Conservation (phyloP, 495 filamentous ascomycete genomes). For the Letharia columbiana region DNA sequence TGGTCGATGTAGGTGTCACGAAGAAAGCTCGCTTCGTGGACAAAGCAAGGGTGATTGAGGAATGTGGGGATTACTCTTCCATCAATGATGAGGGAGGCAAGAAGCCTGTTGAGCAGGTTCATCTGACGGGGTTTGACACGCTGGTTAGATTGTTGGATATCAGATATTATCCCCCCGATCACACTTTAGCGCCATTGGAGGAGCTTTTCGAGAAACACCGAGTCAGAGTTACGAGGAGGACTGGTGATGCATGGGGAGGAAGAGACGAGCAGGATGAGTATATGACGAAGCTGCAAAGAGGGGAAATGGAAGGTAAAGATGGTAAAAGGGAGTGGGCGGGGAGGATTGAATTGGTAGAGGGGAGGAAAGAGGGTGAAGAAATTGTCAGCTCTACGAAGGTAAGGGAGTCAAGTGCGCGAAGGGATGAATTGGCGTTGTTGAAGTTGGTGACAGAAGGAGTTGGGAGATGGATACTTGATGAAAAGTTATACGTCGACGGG, state of each 20-base stretch:
- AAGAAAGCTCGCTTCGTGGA: slow-evolving; percentile 78
- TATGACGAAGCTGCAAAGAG: slow-evolving; percentile 43
- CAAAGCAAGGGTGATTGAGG: slow-evolving; percentile 63
- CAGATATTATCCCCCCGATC: slow-evolving; percentile 67
- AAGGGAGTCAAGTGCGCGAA: slow-evolving; percentile 49
- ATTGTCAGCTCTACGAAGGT: slow-evolving; percentile 74
- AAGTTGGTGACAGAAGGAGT: slow-evolving; percentile 58
- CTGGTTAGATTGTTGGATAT: slow-evolving; percentile 71
- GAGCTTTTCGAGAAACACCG: slow-evolving; percentile 62
- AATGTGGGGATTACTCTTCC: slow-evolving; percentile 28
- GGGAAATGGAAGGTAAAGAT: slow-evolving; percentile 47
- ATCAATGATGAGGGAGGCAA: not conserved
- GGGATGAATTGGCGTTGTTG: slow-evolving; percentile 47
- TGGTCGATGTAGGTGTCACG: slow-evolving; percentile 66
- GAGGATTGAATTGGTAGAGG: slow-evolving; percentile 62
- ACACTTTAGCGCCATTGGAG: slow-evolving; percentile 48
- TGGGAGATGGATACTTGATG: slow-evolving; percentile 44
- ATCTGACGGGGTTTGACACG: slow-evolving; percentile 84
- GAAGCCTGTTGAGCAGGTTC: slow-evolving; percentile 49
- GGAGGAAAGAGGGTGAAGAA: slow-evolving; percentile 42
- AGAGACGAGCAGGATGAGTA: slow-evolving; percentile 51
- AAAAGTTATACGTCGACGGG: slow-evolving; percentile 32
- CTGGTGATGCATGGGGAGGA: slow-evolving; percentile 55
- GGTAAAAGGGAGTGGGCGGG: slow-evolving; percentile 58
- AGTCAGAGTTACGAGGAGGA: slow-evolving; percentile 64